Evolutionary conservation across 1,139 yeast genomes (phyloP), one percentile per base, ranked within the genome.

Genomic region (Kodamaea arcana): DNA sequence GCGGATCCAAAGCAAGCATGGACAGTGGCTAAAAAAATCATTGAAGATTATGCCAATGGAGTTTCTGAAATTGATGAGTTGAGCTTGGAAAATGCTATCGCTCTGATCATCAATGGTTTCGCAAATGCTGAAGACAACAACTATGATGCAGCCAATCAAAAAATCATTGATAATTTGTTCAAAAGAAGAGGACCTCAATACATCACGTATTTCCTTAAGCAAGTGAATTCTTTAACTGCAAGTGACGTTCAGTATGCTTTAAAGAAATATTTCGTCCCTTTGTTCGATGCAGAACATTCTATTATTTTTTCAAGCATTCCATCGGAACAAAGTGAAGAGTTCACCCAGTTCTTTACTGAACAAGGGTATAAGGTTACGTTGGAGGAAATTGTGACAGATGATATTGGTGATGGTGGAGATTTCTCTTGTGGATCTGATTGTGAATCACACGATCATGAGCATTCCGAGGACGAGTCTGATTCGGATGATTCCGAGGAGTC

Each of bases 1-100:
- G 76, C 95, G 0, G 97, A 94, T 56, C 78, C 84, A 1, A 69
- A 76, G 36, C 78, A 79, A 45, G 88, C 95, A 4, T 80, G 83
- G 62, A 55, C 63, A 14, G 81, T 78, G 14, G 90, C 88, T 8
- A 76, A 77, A 44, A 62, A 72, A 27, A 80, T 87, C 39, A 83
- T 88, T n/a, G 59, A 67, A 3, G 80, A 74, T 27, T 76, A 72
- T 48, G 81, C 80, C 1, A 48, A 51, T 33, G 94, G 87, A 1
- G 56, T 47, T 4, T 51, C 60, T 2, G 55, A 60, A 18, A 70
- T 90, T 47, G 94, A 86, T 37, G 58, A 61, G 9, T 65, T 75
- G 32, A 63, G 75, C 42, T 63, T 87, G 24, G 79, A 80, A 44
- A 90, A 87, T 42, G 82, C 95, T 2, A 66, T 85, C 25, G 80